Base-by-base conservation (phyloP, 305 asterid species). In the Ajuga reptans region DNA sequence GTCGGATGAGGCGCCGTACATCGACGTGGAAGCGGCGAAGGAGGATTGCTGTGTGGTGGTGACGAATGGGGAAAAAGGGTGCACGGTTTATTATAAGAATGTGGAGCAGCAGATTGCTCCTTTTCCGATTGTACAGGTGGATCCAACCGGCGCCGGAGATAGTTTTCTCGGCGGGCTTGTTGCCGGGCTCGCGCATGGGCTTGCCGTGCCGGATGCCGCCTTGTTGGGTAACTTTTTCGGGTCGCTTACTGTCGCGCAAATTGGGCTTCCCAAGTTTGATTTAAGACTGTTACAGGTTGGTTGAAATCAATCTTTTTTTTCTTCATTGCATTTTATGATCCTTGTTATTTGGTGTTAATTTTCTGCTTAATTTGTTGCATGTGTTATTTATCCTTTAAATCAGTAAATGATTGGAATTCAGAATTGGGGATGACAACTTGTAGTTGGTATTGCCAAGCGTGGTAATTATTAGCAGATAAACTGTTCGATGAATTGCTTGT, bases 91-190 rank as follows among this genome's bases (percentile, higher is more conserved):
- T 71, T 56, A 79, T 68, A 47, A 78, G 81, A 80, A 83, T 27
- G 81, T 62, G 71, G 92, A 83, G 84, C 85, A 82, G 84, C 75
- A 74, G 77, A 72, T 92, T 51, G 81, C 82, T 10, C 95, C 98
- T 4, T 92, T 92, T 63, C 82, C 84, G 3, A 74, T 92, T 0
- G 71, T 84, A 64, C 96, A 92, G 84, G 86, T 89, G 72, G 98
- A 92, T 76, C 96, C 96, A 1, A 92, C 98, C 0, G 98, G 98
- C 1, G 96, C 98, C n/a, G 96, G 98, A 51, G 98, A 92, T 77
- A 88, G 98, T 68, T 92, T 89, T 24, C 82, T 92, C 29, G 98
- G 95, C 2, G 98, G 98, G 11, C 78, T 92, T 50, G 96, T 89
- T 6, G 89, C 81, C 0, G 98, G 98, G 63, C 81, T 89, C 51